Percentiles rank a stretch among this genome's conserved stretches.
phyloP scores from a whole-genome alignment of 1,284 basidiomycete genomes.

The Phellopilus nigrolimitatus region DNA sequence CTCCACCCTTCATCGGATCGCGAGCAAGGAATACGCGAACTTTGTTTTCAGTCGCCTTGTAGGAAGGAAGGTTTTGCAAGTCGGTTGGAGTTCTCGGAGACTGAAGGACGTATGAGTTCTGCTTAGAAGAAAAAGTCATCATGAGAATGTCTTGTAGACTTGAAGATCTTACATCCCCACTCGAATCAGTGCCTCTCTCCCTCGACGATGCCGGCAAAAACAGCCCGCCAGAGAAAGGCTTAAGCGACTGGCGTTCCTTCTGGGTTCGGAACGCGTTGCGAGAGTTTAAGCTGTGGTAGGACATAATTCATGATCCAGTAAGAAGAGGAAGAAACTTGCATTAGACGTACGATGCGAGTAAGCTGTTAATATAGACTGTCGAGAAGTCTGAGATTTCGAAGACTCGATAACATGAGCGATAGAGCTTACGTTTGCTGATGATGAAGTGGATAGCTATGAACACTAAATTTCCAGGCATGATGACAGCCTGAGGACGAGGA shows the following conservation, averaged over 20 bases:
- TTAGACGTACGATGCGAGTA: constrained; percentile 15
- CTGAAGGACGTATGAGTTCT: constrained; percentile 10
- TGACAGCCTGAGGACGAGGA: constrained; percentile 2
- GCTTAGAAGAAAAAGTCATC: background rate
- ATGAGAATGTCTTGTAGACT: background rate
- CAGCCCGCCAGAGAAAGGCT: background rate
- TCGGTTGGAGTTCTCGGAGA: too few species aligned
- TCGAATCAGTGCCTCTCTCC: background rate
- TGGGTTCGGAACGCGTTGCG: constrained; percentile 14
- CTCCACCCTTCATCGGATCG: too few species aligned
- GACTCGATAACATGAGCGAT: background rate
- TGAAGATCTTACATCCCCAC: background rate
- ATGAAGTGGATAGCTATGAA: constrained; percentile 19
- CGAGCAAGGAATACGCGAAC: too few species aligned
- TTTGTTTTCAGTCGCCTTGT: too few species aligned
- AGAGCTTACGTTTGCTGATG: constrained; percentile 17
- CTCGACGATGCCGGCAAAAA: background rate
- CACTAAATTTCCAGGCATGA: constrained; percentile 19
- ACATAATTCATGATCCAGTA: background rate
- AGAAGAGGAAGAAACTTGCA: too few species aligned
- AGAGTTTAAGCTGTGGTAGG: constrained; percentile 9
- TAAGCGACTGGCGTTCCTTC: constrained; percentile 7
- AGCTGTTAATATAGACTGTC: constrained; percentile 18
- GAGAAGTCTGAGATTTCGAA: background rate
- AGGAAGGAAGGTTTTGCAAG: too few species aligned